Evolutionary conservation across 2,329 filamentous ascomycete genomes (phyloP).

Genomic region (Zymoseptoria crescenta): DNA sequence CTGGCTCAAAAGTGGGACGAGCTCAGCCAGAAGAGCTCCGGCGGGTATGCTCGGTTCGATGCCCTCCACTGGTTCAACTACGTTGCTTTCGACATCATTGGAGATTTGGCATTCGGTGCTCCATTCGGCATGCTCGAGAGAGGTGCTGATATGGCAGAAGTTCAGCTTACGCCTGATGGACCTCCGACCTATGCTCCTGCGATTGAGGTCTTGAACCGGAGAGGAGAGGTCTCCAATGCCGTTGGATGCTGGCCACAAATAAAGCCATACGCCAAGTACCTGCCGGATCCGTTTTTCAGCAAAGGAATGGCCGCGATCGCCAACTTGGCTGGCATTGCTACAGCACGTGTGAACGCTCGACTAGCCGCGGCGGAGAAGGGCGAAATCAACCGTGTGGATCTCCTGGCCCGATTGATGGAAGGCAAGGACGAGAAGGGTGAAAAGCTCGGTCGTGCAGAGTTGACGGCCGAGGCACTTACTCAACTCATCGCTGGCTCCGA

Average conservation of each 20-base stretch:
- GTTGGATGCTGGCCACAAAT: conserved; percentile 66
- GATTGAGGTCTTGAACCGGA: conserved; percentile 79
- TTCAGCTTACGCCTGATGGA: conserved; percentile 23
- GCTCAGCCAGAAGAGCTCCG: conserved; percentile 47
- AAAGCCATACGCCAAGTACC: conserved; percentile 70
- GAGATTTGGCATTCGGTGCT: conserved; percentile 47
- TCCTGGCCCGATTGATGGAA: conserved; percentile 77
- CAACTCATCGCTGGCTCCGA: conserved; percentile 77
- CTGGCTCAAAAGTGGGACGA: conserved; percentile 68
- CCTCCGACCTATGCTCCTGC: conserved; percentile 40
- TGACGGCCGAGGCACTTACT: conserved; percentile 82
- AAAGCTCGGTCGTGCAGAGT: conserved; percentile 66
- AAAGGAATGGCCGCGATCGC: conserved; percentile 43
- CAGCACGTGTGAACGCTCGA: conserved; percentile 68
- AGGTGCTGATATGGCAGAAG: conserved; percentile 44
- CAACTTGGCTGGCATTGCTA: conserved; percentile 78
- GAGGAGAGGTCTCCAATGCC: conserved; percentile 73
- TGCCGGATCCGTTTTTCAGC: conserved; percentile 42
- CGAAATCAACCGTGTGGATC: conserved; percentile 60
- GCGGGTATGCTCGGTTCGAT: conserved; percentile 48
- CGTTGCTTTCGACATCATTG: conserved; percentile 75
- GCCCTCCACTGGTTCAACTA: conserved; percentile 70
- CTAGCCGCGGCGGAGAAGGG: conserved; percentile 56
- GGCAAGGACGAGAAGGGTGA: conserved; percentile 73
- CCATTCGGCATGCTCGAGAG: conserved; percentile 77